These are phyloP conservation scores for Teunomyces funiuensis DNA, from an alignment of 805 yeast species.

Conservation along the genomic window DNA sequence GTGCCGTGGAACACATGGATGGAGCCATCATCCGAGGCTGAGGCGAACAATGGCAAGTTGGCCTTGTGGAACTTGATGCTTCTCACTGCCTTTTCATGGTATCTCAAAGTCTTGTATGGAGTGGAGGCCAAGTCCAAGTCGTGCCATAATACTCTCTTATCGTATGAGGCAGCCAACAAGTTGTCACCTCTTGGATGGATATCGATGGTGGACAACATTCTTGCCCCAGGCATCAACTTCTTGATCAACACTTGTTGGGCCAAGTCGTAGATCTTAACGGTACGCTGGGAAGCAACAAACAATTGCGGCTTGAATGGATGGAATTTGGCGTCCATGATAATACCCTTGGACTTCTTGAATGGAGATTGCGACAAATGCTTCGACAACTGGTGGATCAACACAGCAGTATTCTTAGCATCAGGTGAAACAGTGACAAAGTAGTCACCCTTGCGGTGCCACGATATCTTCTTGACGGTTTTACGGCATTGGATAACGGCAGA, in stretches of 20 bases:
- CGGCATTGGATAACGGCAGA: conserved; percentile 68
- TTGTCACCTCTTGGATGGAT: conserved; percentile 97
- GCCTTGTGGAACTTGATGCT: conserved; percentile 83
- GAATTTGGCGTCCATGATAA: conserved; percentile 93
- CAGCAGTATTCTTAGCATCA: conserved; percentile 82
- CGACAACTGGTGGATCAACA: conserved; percentile 90
- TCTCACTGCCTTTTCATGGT: conserved; percentile 93
- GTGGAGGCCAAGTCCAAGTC: conserved; percentile 85
- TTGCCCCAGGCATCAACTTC: conserved; percentile 90
- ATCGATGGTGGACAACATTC: conserved; percentile 89
- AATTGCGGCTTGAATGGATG: conserved; percentile 95
- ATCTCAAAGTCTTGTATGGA: conserved; percentile 93
- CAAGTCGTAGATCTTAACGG: conserved; percentile 86
- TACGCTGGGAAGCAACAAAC: conserved; percentile 91
- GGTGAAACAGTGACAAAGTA: conserved; percentile 97
- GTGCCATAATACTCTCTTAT: conserved; percentile 95
- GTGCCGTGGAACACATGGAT: conserved; percentile 96
- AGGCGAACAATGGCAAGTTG: conserved; percentile 84
- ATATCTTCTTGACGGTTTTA: conserved; percentile 69
- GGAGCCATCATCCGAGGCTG: conserved; percentile 92
- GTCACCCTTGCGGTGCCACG: conserved; percentile 98
- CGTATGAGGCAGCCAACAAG: conserved; percentile 87
- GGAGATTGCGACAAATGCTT: conserved; percentile 96
- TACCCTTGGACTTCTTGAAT: conserved; percentile 88
- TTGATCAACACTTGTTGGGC: conserved; percentile 80